These are phyloP conservation scores for Aspergillus olivimuriae DNA, from an alignment of 495 filamentous ascomycete genomes.

Conservation along the genomic window DNA sequence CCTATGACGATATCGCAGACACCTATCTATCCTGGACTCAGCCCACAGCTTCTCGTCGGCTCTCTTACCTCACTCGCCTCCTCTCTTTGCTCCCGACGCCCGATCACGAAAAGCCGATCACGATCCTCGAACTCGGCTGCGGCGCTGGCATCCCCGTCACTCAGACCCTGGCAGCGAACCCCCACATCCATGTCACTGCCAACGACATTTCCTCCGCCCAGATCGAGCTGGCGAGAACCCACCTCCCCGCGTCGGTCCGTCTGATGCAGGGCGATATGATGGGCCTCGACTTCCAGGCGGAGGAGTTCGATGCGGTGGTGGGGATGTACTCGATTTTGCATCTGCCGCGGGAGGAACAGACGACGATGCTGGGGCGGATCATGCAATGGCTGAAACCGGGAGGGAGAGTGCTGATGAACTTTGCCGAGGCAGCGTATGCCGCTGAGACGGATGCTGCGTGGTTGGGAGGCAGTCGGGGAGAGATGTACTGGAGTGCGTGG, in stretches of 20 bases:
- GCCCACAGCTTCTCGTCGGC: slow-evolving; percentile 18
- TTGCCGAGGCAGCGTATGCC: slow-evolving; percentile 20
- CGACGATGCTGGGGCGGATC: slow-evolving; percentile 24
- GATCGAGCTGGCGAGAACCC: slow-evolving; percentile 22
- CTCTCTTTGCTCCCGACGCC: background rate
- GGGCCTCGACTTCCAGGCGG: slow-evolving; percentile 20
- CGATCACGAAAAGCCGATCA: background rate
- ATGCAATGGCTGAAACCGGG: slow-evolving; percentile 34
- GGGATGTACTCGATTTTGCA: slow-evolving; percentile 41
- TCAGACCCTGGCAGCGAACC: slow-evolving; percentile 15
- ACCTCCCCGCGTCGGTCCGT: slow-evolving; percentile 13
- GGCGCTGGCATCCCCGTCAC: slow-evolving; percentile 34
- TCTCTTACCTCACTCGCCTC: slow-evolving; percentile 16
- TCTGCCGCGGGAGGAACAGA: slow-evolving; percentile 36
- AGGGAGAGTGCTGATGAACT: slow-evolving; percentile 33
- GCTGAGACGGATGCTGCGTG: slow-evolving; percentile 14
- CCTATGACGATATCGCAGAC: slow-evolving; percentile 36
- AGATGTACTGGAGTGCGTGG: slow-evolving; percentile 41
- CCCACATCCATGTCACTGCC: slow-evolving; percentile 19
- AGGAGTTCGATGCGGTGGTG: slow-evolving; percentile 32
- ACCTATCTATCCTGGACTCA: slow-evolving; percentile 34
- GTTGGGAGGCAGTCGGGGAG: slow-evolving; percentile 18
- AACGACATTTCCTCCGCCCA: slow-evolving; percentile 36
- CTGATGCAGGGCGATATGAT: slow-evolving; percentile 38
- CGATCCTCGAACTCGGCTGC: slow-evolving; percentile 36